These are phyloP conservation scores for Arabidopsis suecica DNA, from an alignment of 345 rosid genomes.

Conservation along the genomic window DNA sequence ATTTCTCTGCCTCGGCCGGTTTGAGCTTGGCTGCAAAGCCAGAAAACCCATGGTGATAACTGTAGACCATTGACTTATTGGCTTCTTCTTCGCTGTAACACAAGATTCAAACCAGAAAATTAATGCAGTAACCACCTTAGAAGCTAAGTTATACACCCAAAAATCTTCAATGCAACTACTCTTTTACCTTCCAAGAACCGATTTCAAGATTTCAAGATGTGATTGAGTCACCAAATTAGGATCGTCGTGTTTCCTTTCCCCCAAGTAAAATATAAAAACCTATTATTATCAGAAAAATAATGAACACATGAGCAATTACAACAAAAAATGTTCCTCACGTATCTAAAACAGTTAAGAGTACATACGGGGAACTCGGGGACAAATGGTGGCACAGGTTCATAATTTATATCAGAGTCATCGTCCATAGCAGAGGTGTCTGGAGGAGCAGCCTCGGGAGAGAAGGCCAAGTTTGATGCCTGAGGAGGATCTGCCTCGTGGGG, in stretches of 20 bases:
- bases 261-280: constrained; percentile 41
- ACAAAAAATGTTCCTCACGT: neutral
- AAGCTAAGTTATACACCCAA: constrained; percentile 12
- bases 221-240: constrained; percentile 21
- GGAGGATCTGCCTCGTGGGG: constrained; percentile 7
- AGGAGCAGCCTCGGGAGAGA: constrained; percentile 22
- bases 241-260: constrained; percentile 36
- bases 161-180: constrained; percentile 22
- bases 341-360: neutral
- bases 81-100: constrained; percentile 46
- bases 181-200: constrained; percentile 39
- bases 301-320: constrained; percentile 6
- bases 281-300: constrained; percentile 21
- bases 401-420: neutral
- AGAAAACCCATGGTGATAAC: constrained; percentile 53
- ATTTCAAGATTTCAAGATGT: constrained; percentile 33
- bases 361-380: constrained; percentile 35
- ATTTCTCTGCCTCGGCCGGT: constrained; percentile 46
- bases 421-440: neutral
- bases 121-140: neutral
- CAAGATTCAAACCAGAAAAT: constrained; percentile 19
- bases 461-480: neutral
- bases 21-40: constrained; percentile 65
- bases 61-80: constrained; percentile 52
- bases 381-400: neutral